phyloP scores from a whole-genome alignment of 805 yeast species.

The Candida qinlingensis region DNA sequence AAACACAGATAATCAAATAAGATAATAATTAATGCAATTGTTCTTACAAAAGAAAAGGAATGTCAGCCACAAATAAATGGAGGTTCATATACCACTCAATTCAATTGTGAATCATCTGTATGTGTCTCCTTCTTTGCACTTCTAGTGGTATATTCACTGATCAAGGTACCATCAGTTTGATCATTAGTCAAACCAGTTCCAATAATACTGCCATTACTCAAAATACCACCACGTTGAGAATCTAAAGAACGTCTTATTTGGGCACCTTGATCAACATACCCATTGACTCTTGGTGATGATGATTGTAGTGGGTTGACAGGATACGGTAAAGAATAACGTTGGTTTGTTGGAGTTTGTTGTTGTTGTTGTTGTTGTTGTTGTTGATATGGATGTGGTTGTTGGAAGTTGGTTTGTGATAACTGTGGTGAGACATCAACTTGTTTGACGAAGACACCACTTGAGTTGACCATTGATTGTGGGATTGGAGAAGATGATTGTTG shows the following conservation, averaged over 20 bases:
- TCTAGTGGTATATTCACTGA: constrained; percentile 19
- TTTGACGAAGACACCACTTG: constrained; percentile 21
- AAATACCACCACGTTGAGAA: constrained; percentile 5
- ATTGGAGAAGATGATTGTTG: constrained; percentile 16
- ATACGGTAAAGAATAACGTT: constrained; percentile 11
- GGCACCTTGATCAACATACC: constrained; percentile 1
- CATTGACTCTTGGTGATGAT: constrained; percentile 1
- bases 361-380: constrained; percentile 8
- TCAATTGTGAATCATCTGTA: constrained; percentile 9
- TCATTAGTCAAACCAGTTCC: constrained; percentile 1
- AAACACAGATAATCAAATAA: too few species aligned
- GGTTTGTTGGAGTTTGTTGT: constrained; percentile 9
- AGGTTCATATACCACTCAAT: not conserved
- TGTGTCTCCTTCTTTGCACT: constrained; percentile 23
- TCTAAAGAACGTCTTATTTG: constrained; percentile 6
- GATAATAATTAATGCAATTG: too few species aligned
- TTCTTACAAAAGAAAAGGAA: not conserved
- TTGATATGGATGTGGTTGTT: constrained; percentile 12
- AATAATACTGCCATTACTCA: not conserved
- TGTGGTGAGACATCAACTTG: constrained; percentile 16
- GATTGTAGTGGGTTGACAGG: constrained; percentile 4
- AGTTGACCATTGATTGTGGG: constrained; percentile 15
- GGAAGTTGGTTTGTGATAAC: constrained; percentile 6
- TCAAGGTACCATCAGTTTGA: constrained; percentile 19
- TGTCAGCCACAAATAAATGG: too few species aligned